Evolutionary conservation across 345 rosid genomes (phyloP).

Genomic region (Syzygium aqueum): DNA sequence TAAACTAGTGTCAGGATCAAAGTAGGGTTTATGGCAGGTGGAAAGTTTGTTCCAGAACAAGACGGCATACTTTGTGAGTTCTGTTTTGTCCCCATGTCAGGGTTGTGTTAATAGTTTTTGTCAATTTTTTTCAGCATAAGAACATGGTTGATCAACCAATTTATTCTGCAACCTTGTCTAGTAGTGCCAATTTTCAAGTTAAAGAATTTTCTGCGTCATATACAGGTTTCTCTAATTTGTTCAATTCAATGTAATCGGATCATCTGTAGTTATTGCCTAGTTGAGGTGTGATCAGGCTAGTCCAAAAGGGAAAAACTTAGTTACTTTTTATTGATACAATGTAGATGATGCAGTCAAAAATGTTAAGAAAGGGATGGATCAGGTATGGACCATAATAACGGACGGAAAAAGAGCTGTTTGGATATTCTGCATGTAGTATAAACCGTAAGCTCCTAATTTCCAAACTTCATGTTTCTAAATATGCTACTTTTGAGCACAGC

Average conservation of each 20-base stretch:
- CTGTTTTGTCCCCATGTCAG: background rate
- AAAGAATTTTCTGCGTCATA: background rate
- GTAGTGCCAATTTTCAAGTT: background rate
- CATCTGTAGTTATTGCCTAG: background rate
- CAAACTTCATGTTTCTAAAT: background rate
- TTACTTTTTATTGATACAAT: background rate
- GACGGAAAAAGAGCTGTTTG: background rate
- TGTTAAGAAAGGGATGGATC: background rate
- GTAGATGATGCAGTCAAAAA: background rate
- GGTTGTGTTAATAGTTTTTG: background rate
- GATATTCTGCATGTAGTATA: background rate
- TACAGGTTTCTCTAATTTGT: background rate
- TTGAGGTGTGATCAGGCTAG: background rate
- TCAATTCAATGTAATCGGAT: background rate
- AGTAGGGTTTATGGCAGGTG: background rate
- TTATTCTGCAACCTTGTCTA: background rate
- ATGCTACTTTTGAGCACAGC: background rate
- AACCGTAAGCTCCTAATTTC: background rate
- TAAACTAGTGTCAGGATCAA: background rate
- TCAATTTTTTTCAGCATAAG: background rate
- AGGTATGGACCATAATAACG: background rate
- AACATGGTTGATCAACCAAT: background rate
- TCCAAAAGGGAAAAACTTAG: background rate
- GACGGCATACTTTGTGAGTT: background rate
- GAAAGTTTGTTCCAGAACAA: background rate